Percentiles rank a stretch among this genome's conserved stretches.
These are phyloP conservation scores for Hymenotorrendiella dingleyae DNA, from an alignment of 2,329 filamentous ascomycete genomes.

Conservation along the genomic window DNA sequence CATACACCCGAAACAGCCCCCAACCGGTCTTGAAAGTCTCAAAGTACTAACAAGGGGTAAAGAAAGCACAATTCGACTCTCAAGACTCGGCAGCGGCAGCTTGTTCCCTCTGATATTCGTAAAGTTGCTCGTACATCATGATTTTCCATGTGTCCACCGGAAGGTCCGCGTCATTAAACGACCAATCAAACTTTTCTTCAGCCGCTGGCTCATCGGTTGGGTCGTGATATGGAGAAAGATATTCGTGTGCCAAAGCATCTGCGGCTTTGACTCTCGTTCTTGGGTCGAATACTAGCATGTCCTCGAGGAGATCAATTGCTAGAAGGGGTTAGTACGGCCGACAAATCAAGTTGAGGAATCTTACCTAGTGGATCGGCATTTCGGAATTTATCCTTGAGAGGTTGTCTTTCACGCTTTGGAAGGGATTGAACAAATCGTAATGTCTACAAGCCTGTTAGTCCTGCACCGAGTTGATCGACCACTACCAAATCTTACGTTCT, in stretches of 20 bases:
- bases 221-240: conserved; percentile 94
- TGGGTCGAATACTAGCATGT: conserved; percentile 98
- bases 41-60: conserved; percentile 6
- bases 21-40: conserved; percentile 2
- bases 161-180: conserved; percentile 95
- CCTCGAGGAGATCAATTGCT: conserved; percentile 91
- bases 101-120: conserved; percentile 24
- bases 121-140: conserved; percentile 75
- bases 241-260: conserved; percentile 83
- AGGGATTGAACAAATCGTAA: conserved; percentile 95
- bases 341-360: conserved; percentile 1
- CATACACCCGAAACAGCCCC: conserved; percentile 1
- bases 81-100: conserved; percentile 13
- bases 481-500: conserved; percentile 63
- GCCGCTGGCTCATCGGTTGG: conserved; percentile 92
- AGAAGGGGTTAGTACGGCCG: conserved; percentile 24
- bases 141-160: conserved; percentile 99
- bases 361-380: conserved; percentile 82
- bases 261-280: conserved; percentile 87
- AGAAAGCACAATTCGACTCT: conserved; percentile 15
- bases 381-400: conserved; percentile 84
- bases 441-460: conserved; percentile 52
- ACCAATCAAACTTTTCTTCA: conserved; percentile 99
- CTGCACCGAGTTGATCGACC: neutral
- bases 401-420: conserved; percentile 87